These are phyloP conservation scores for Leucosporidium creatinivorum DNA, from an alignment of 768 basidiomycete species.

Conservation along the genomic window DNA sequence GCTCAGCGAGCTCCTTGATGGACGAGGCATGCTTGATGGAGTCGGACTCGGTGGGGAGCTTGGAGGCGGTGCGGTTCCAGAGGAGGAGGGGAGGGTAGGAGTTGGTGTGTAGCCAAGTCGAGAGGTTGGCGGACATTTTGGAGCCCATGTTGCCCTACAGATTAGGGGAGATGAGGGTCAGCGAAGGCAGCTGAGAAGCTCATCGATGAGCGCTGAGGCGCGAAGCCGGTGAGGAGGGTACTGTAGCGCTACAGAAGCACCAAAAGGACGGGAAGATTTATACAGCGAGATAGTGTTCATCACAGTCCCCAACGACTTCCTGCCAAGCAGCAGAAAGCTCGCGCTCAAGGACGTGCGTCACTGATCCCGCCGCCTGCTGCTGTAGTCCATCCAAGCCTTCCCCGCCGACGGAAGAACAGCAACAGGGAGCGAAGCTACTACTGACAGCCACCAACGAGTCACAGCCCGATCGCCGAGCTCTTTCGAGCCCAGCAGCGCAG, in stretches of 20 bases:
- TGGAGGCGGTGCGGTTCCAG: constrained; percentile 65
- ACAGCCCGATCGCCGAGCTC: neutral
- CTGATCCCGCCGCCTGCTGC: too few species aligned
- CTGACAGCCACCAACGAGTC: neutral
- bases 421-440: neutral
- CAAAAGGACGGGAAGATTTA: neutral
- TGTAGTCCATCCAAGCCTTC: too few species aligned
- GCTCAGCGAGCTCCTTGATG: constrained; percentile 54
- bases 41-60: constrained; percentile 51
- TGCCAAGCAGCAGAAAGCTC: neutral
- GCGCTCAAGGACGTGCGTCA: too few species aligned
- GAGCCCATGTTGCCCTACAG: constrained; percentile 61
- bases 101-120: constrained; percentile 48
- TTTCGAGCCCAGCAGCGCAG: too few species aligned
- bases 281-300: neutral
- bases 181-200: constrained; percentile 33
- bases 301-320: neutral
- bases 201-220: neutral
- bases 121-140: constrained; percentile 72
- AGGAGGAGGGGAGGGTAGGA: constrained; percentile 53
- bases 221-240: neutral
- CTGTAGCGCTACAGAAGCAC: neutral
- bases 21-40: constrained; percentile 54
- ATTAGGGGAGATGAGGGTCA: constrained; percentile 36
- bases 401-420: too few species aligned